Percentiles rank a stretch among this genome's conserved stretches.
Evolutionary conservation across 768 basidiomycete species (phyloP).

Genomic region (Trametes coccinea): DNA sequence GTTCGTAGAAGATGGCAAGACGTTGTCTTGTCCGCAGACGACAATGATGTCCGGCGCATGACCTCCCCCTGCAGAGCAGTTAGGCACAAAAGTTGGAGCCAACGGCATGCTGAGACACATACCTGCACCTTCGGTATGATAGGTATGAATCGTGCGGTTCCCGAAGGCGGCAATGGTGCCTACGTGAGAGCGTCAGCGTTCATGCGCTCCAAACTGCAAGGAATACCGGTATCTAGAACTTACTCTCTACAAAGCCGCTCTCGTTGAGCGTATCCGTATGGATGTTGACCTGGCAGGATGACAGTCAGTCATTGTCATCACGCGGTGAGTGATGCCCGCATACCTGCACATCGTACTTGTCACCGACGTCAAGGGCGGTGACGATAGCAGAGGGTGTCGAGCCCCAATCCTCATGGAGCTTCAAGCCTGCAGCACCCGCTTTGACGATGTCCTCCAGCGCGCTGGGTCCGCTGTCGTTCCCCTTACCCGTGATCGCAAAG

Average conservation of each 20-base stretch:
- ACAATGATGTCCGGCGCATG: constrained; percentile 98
- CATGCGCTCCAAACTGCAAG: neutral
- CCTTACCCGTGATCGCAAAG: constrained; percentile 95
- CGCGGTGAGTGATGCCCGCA: constrained; percentile 17
- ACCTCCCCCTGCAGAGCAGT: constrained; percentile 60
- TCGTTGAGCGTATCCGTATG: constrained; percentile 98
- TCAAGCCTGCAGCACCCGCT: constrained; percentile 87
- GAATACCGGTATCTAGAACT: constrained; percentile 24
- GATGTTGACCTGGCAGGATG: constrained; percentile 67
- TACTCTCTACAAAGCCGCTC: constrained; percentile 94
- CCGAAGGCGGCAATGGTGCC: constrained; percentile 90
- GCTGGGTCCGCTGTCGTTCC: constrained; percentile 79
- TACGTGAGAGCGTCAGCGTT: constrained; percentile 32
- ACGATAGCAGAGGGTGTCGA: constrained; percentile 81
- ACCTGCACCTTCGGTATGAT: constrained; percentile 96
- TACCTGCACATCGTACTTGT: constrained; percentile 93
- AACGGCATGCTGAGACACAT: constrained; percentile 4
- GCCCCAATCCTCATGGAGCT: constrained; percentile 99
- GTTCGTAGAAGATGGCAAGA: constrained; percentile 95
- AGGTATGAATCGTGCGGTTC: constrained; percentile 91
- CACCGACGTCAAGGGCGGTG: constrained; percentile 76
- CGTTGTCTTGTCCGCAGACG: constrained; percentile 88
- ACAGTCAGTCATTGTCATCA: neutral
- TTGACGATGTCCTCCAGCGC: constrained; percentile 79
- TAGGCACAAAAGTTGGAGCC: neutral